phyloP scores from a whole-genome alignment of 2,329 filamentous ascomycete species.

The Fusarium armeniacum region DNA sequence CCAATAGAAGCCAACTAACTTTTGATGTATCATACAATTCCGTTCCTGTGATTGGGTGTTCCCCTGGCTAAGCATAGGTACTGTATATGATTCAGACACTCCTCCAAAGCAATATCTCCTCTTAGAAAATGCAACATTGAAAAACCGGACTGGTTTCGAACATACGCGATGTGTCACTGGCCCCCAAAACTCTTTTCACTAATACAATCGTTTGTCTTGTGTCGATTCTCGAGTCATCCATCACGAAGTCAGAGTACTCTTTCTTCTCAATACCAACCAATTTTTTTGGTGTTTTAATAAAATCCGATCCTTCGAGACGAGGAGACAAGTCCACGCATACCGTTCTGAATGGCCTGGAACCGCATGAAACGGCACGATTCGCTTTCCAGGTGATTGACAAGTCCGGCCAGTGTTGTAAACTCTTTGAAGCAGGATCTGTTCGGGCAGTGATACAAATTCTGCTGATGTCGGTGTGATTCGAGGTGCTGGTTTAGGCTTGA shows the following conservation, averaged over 20 bases:
- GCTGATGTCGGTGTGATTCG: slow-evolving; percentile 61
- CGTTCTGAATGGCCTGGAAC: slow-evolving; percentile 55
- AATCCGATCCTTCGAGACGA: slow-evolving; percentile 29
- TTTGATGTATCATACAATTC: not conserved
- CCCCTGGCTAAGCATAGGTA: not conserved
- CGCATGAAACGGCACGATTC: slow-evolving; percentile 58
- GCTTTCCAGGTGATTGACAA: slow-evolving; percentile 62
- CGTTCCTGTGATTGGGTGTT: not conserved
- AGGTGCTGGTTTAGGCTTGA: slow-evolving; percentile 65
- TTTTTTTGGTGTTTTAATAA: not conserved
- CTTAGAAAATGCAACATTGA: not conserved
- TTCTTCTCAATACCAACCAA: no score
- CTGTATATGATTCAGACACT: not conserved
- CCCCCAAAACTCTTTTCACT: not conserved
- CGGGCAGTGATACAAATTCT: slow-evolving; percentile 59
- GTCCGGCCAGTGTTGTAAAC: slow-evolving; percentile 57
- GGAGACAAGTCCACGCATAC: slow-evolving; percentile 45
- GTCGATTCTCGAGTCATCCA: no score
- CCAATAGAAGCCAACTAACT: not conserved
- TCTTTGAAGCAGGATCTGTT: slow-evolving; percentile 53
- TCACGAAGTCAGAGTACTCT: not conserved
- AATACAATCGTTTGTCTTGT: not conserved
- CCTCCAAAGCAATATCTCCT: not conserved
- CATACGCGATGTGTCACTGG: not conserved
- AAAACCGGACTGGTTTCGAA: not conserved